A percentile compares a stretch with the other conserved stretches of the same genome.
These are phyloP conservation scores for Blastocystis sp. DNA, from an alignment of 352 stramenopile genomes.

Conservation along the genomic window DNA sequence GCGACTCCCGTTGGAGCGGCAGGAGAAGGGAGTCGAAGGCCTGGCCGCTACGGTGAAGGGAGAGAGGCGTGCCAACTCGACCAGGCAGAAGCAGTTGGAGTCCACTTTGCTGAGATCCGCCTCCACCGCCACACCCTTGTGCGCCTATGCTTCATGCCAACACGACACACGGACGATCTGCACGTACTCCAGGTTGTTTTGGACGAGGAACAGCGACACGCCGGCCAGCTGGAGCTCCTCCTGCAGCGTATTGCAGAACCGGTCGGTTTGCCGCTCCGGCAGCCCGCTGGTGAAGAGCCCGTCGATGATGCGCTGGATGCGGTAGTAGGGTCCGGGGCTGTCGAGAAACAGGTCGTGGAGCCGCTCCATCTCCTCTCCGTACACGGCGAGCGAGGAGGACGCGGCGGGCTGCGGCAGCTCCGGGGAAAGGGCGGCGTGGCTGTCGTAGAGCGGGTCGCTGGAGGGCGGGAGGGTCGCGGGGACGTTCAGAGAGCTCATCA, in stretches of 20 bases:
- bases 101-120: neutral
- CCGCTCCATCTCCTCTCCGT: neutral
- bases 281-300: neutral
- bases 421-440: neutral
- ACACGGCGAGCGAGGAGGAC: neutral
- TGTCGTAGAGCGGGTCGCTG: conserved; percentile 51
- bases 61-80: neutral
- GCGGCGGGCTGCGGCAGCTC: neutral
- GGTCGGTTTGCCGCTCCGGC: neutral
- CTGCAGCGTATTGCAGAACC: neutral
- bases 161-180: neutral
- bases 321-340: neutral
- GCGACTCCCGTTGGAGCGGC: neutral
- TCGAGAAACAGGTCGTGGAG: neutral
- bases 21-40: neutral
- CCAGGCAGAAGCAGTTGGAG: neutral
- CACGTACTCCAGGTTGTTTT: neutral
- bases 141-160: neutral
- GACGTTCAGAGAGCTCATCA: conserved; percentile 8
- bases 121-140: neutral
- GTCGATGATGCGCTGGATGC: neutral
- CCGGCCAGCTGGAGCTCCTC: neutral
- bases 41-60: neutral
- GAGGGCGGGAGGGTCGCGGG: neutral
- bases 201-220: neutral